Base-by-base conservation (phyloP, 1,284 basidiomycete genomes). In the Fomitopsis schrenkii region DNA sequence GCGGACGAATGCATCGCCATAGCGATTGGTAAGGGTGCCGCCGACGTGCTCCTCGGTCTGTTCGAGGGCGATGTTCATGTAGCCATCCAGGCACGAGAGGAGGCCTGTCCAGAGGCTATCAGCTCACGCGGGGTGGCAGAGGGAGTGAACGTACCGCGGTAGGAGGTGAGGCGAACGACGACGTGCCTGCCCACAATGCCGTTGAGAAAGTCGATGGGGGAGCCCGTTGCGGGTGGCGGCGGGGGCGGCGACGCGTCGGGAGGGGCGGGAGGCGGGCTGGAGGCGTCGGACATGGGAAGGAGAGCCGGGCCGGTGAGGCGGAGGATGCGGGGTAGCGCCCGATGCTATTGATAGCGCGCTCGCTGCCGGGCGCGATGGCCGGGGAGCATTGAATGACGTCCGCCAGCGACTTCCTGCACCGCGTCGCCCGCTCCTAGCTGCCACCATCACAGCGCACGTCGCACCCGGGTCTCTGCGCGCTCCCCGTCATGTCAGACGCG, bases 251-350 rank as follows among this genome's bases (percentile, higher is more conserved):
- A 22, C 22, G 22, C 22, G 22, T 22, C 22, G 22, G 22, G 22
- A 22, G 22, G 22, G 22, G 22, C 22, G 22, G 22, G 22, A 22
- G 22, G 22, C 22, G 22, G 22, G 22, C 22, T 22, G 22, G 22
- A 22, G 22, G 22, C 1, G 22, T 22, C 22, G 22, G 22, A 22
- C 22, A 22, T 0, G 84, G 80, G 6, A 85, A 81, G 0, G 83
- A 63, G 14, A 67, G 54, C 14, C 69, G 68, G 1, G 63, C 63
- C 3, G 72, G 66, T 22, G 22, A 22, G 22, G 22, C 22, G 8
- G 71, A 10, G 17, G 55, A 40, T 28, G n/a, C 35, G 17, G 55
- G 19, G 28, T 19, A 56, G 22, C 46, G 52, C 36, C 30, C 30
- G n/a, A 6, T n/a, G 38, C 36, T 38, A 33, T 56, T 55, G 35